A percentile compares a stretch with the other conserved stretches of the same genome.
phyloP scores from a whole-genome alignment of 345 rosid genomes.

The Rhodomyrtus tomentosa region DNA sequence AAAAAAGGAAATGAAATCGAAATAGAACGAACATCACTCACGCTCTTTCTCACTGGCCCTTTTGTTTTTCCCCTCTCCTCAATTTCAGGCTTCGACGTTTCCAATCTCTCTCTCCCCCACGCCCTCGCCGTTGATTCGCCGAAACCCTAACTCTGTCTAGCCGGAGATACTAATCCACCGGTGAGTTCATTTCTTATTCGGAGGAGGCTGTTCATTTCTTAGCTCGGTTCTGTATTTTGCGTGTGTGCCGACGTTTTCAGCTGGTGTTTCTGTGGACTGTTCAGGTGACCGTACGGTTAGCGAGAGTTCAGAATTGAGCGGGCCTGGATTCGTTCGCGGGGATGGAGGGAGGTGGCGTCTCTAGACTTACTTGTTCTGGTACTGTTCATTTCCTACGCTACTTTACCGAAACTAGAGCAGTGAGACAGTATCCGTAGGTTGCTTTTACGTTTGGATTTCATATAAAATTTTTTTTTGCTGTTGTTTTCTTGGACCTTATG shows the following conservation, averaged over 20 bases:
- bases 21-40: background rate
- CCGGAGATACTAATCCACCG: conserved; percentile 31
- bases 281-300: conserved; percentile 25
- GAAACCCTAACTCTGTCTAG: conserved; percentile 72
- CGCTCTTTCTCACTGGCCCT: background rate
- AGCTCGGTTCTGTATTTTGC: background rate
- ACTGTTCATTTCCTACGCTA: conserved; percentile 54
- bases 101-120: background rate
- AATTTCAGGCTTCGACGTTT: background rate
- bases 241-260: background rate
- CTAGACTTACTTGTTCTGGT: conserved; percentile 83
- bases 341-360: conserved; percentile 99
- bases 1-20: background rate
- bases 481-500: too few species aligned
- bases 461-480: too few species aligned
- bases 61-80: background rate
- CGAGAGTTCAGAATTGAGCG: conserved; percentile 46
- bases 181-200: conserved; percentile 21
- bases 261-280: background rate
- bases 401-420: background rate
- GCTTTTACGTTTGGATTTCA: too few species aligned
- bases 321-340: conserved; percentile 64
- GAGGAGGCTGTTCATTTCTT: background rate
- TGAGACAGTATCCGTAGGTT: too few species aligned
- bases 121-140: conserved; percentile 24